Percentiles rank a stretch among this genome's conserved stretches.
These are phyloP conservation scores for Plectosphaerella cucumerina DNA, from an alignment of 2,329 filamentous ascomycete genomes.

Conservation along the genomic window DNA sequence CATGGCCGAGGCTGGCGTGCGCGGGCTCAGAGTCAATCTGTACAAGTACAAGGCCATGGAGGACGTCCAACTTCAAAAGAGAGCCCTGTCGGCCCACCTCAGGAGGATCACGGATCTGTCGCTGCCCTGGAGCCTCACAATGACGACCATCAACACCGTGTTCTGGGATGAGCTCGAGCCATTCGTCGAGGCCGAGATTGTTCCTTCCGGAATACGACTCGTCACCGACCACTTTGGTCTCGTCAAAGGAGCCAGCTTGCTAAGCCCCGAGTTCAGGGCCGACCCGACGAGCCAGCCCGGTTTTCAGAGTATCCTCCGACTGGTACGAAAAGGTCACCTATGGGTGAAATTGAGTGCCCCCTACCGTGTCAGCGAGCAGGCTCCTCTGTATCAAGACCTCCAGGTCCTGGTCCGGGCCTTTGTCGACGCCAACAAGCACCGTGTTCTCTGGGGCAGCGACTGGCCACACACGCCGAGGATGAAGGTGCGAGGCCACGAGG, in stretches of 20 bases:
- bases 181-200: constrained; percentile 16
- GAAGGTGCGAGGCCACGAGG: constrained; percentile 26
- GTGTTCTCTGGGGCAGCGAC: constrained; percentile 32
- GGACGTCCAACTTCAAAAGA: constrained; percentile 27
- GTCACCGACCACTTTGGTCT: constrained; percentile 33
- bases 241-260: constrained; percentile 27
- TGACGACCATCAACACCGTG: constrained; percentile 24
- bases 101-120: constrained; percentile 13
- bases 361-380: constrained; percentile 25
- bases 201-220: constrained; percentile 15
- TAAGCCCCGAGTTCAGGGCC: constrained; percentile 13
- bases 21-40: constrained; percentile 29
- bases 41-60: constrained; percentile 31
- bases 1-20: constrained; percentile 22
- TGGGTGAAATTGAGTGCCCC: constrained; percentile 33
- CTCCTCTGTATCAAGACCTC: constrained; percentile 25
- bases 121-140: constrained; percentile 23
- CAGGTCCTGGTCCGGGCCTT: constrained; percentile 23
- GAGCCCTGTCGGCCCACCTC: constrained; percentile 22
- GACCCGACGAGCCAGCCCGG: constrained; percentile 23
- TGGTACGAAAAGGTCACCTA: constrained; percentile 24
- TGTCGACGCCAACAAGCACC: constrained; percentile 24
- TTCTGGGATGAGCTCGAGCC: constrained; percentile 20
- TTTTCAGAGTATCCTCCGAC: constrained; percentile 21
- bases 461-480: constrained; percentile 33